Evolutionary conservation across 345 rosid genomes (phyloP).

Genomic region (Stellera chamaejasme): DNA sequence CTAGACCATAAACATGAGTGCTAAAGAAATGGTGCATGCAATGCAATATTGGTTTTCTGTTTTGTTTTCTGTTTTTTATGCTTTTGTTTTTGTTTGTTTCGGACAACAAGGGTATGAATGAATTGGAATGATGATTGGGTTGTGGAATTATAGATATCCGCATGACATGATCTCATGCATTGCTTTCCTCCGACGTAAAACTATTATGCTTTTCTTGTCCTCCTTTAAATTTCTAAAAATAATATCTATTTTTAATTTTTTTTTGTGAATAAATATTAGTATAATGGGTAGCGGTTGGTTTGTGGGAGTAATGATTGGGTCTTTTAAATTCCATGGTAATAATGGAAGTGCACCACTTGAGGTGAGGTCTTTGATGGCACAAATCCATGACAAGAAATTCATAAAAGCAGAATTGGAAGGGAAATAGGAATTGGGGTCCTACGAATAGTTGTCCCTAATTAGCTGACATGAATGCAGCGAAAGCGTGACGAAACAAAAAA

Average conservation of each 20-base stretch:
- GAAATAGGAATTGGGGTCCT: neutral
- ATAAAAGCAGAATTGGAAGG: neutral
- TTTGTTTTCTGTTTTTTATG: no score
- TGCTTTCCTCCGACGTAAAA: constrained; percentile 82
- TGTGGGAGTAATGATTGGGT: constrained; percentile 24
- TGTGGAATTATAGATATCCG: constrained; percentile 35
- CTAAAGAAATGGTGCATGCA: no score
- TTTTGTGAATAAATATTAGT: no score
- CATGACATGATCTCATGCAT: constrained; percentile 53
- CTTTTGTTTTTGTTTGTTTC: constrained; percentile 22
- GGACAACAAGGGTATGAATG: constrained; percentile 34
- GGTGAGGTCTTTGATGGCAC: constrained; percentile 14
- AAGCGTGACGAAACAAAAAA: constrained; percentile 48
- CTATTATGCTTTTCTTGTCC: constrained; percentile 6
- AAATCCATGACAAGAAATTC: constrained; percentile 8
- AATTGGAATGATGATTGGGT: constrained; percentile 23
- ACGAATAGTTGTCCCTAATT: constrained; percentile 10
- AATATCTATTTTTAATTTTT: no score
- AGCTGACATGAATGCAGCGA: constrained; percentile 40
- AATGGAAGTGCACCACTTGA: constrained; percentile 52
- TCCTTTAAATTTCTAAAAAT: neutral
- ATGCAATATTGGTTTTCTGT: constrained; percentile 13
- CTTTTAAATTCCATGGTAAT: constrained; percentile 29
- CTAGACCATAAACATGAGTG: no score
- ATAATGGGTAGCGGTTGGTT: constrained; percentile 14